phyloP scores from a whole-genome alignment of 2,329 filamentous ascomycete species.

The Colletotrichum tamarilloi region DNA sequence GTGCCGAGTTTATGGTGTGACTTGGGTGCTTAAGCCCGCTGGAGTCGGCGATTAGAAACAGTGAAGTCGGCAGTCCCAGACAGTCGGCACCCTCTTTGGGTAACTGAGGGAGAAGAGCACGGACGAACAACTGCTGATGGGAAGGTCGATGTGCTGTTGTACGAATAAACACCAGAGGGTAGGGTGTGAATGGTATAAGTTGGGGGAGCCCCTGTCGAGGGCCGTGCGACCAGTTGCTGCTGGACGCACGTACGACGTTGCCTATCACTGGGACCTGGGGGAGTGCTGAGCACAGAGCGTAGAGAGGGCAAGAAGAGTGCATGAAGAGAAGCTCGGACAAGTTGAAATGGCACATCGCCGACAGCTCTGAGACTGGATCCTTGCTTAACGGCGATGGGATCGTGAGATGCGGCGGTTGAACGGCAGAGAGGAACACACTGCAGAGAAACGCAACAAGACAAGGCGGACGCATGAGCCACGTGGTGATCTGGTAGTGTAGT shows the following conservation, averaged over 20 bases:
- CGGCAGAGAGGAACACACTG: neutral
- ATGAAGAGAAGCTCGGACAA: neutral
- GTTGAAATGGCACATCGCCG: neutral
- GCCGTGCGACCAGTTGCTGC: neutral
- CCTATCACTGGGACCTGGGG: neutral
- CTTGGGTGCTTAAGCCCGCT: neutral
- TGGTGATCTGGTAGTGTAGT: slow-evolving; percentile 10
- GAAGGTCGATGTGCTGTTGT: neutral
- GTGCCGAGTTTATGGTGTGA: neutral
- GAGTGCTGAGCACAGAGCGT: neutral
- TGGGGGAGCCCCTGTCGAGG: neutral
- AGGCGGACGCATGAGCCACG: slow-evolving; percentile 11
- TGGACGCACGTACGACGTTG: neutral
- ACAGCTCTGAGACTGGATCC: neutral
- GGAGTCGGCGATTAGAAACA: slow-evolving; percentile 21
- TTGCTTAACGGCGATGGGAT: neutral
- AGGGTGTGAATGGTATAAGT: neutral
- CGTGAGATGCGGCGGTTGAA: neutral
- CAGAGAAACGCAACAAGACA: too few species aligned
- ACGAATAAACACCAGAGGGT: too few species aligned
- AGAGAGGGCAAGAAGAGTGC: neutral
- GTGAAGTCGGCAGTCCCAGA: slow-evolving; percentile 4
- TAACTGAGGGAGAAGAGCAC: neutral
- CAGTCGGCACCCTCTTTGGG: neutral
- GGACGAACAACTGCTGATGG: neutral